Base-by-base conservation (phyloP, 2,329 filamentous ascomycete species). In the Ceratocystis cacaofunesta region DNA sequence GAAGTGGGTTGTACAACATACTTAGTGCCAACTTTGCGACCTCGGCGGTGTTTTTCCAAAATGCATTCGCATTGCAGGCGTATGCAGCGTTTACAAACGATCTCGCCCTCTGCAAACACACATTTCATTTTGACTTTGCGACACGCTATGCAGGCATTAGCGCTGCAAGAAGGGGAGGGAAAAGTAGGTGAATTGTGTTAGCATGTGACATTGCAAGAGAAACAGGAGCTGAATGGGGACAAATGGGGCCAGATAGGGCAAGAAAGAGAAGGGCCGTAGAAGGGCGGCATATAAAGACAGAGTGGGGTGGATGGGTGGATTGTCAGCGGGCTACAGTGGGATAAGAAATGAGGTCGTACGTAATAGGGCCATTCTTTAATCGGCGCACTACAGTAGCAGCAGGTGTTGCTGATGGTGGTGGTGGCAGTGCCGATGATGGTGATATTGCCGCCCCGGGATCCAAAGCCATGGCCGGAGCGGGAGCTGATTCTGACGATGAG, bases 61-160 rank as follows among this genome's bases (percentile, higher is more conserved):
- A 75, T 69, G 65, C 75, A 77, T 5, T 73, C 71, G 4, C 76
- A 67, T 1, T 73, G 73, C 65, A 76, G 76, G 28, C 74, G 71
- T 12, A 68, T 68, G 67, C 76, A 77, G 5, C 76, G 72, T 52
- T 74, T 72, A 65, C 76, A 77, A 17, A 62, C 71, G 5, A 69
- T 65, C n/a, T 66, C 68, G 36, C 67, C 68, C 17, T 64, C 66
- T 17, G 68, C 69, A 6, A 70, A 66, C 15, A 68, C 69, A 65
- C 75, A 77, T 65, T 74, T 76, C 72, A 76, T 75, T 68, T 77
- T 77, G 17, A 76, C 72, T 22, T 70, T 73, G 55, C 75, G 71
- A 65, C 75, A 77, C 66, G 71, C 68, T 7, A 76, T 70, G 66
- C 75, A 77, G 28, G 75, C 75, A 64, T 71, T 72, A 2, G 65